phyloP scores from a whole-genome alignment of 495 filamentous ascomycete species.

The Pyrenopolyporus hunteri region DNA sequence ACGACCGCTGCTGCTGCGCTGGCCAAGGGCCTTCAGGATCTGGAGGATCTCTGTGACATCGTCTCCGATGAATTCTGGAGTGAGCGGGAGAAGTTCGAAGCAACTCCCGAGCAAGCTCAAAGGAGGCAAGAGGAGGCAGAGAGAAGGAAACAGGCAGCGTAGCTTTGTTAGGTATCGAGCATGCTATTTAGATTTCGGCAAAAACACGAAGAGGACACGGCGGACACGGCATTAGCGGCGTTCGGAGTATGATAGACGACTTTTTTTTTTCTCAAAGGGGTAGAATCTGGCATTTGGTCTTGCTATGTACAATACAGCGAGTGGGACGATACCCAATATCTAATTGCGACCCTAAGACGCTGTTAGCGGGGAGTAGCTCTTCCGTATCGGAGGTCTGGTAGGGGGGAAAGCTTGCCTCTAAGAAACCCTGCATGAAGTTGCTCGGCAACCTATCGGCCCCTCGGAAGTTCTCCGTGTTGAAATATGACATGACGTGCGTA shows the following conservation, averaged over 20 bases:
- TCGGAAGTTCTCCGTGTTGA: conserved; percentile 79
- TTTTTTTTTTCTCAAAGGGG: conserved; percentile 23
- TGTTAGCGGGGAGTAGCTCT: conserved; percentile 28
- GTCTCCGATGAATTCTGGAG: conserved; percentile 82
- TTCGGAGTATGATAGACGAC: conserved; percentile 39
- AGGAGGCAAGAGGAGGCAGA: conserved; percentile 24
- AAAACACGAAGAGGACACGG: no score
- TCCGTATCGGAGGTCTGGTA: not conserved
- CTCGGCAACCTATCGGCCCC: conserved; percentile 77
- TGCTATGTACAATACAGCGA: conserved; percentile 44
- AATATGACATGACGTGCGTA: conserved; percentile 96
- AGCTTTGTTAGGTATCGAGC: not conserved
- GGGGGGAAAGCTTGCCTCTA: conserved; percentile 67
- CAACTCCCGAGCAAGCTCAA: conserved; percentile 20
- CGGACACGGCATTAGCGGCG: conserved; percentile 39
- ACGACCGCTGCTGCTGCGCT: conserved; percentile 83
- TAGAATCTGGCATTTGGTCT: conserved; percentile 41
- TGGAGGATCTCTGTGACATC: conserved; percentile 90
- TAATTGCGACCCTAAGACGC: conserved; percentile 58
- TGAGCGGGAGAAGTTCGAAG: conserved; percentile 68
- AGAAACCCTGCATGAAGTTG: conserved; percentile 90
- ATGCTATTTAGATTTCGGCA: not conserved
- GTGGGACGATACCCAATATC: conserved; percentile 33
- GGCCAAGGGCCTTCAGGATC: conserved; percentile 84
- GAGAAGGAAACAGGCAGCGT: conserved; percentile 1